Conservation (phyloP, 108 stramenopile genomes). For the Nannochloropsis salina region DNA sequence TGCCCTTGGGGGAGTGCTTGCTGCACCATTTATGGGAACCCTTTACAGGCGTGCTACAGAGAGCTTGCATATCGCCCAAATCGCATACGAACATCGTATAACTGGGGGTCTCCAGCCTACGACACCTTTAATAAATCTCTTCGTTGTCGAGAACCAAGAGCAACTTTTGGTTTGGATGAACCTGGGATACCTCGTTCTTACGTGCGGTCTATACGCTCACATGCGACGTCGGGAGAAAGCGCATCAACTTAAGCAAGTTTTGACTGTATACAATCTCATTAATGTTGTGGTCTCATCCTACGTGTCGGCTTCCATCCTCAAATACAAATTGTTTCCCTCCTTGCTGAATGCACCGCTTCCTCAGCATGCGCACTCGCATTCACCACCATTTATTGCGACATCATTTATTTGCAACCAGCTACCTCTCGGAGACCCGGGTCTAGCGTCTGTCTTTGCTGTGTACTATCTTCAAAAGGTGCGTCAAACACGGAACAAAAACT, state of each 20-base stretch:
- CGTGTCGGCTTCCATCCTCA: conserved; percentile 26
- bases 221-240: conserved; percentile 29
- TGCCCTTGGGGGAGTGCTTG: neutral
- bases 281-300: conserved; percentile 24
- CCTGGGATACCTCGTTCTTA: conserved; percentile 28
- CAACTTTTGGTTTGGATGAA: conserved; percentile 28
- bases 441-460: conserved; percentile 37
- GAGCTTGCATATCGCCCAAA: conserved; percentile 36
- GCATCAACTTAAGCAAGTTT: neutral
- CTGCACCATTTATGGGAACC: neutral
- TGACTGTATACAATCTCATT: neutral
- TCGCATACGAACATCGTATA: conserved; percentile 22
- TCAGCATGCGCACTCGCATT: neutral
- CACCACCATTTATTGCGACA: neutral
- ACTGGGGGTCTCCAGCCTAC: conserved; percentile 30
- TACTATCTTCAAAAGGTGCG: conserved; percentile 37
- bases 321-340: conserved; percentile 20
- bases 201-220: conserved; percentile 25
- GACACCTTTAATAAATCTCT: conserved; percentile 35
- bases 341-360: neutral
- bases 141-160: conserved; percentile 27
- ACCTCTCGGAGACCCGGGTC: conserved; percentile 21
- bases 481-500: neutral
- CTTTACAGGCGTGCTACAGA: neutral
- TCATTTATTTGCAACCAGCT: conserved; percentile 39